phyloP scores from a whole-genome alignment of 2,329 filamentous ascomycete species.

The Calonectria crousiana region DNA sequence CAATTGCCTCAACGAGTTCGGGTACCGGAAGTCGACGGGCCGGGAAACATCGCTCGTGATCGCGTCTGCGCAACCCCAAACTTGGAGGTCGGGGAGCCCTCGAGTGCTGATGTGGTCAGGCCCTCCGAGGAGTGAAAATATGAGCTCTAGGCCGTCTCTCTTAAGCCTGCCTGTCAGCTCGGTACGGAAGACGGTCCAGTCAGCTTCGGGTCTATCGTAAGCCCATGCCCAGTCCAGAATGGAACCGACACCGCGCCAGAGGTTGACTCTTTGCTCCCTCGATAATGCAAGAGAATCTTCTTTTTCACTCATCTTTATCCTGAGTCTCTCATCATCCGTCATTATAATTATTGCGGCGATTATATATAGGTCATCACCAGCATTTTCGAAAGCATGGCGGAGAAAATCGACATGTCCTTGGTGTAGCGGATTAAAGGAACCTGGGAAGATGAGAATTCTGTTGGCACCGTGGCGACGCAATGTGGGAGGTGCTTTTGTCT shows the following conservation, averaged over 20 bases:
- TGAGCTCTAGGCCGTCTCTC: constrained; percentile 30
- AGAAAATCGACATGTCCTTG: constrained; percentile 50
- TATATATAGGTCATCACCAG: constrained; percentile 44
- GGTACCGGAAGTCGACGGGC: constrained; percentile 41
- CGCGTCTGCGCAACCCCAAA: constrained; percentile 40
- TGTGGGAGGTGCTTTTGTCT: constrained; percentile 5
- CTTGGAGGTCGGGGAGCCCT: constrained; percentile 22
- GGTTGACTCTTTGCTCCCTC: constrained; percentile 35
- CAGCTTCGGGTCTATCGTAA: constrained; percentile 31
- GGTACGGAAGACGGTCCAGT: constrained; percentile 31
- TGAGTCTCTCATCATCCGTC: constrained; percentile 40
- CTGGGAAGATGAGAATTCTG: constrained; percentile 50
- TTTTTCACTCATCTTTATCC: constrained; percentile 35
- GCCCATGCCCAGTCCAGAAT: constrained; percentile 44
- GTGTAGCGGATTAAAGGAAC: constrained; percentile 55
- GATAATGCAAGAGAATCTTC: constrained; percentile 30
- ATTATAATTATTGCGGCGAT: constrained; percentile 48
- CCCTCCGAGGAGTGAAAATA: constrained; percentile 40
- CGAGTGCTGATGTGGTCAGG: constrained; percentile 39
- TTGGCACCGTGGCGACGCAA: constrained; percentile 36
- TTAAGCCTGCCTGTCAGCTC: constrained; percentile 19
- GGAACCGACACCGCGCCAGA: constrained; percentile 40
- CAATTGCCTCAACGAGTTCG: constrained; percentile 39
- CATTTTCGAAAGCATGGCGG: constrained; percentile 42
- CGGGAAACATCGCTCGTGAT: constrained; percentile 44